Conservation (phyloP, 2,329 filamentous ascomycete species). For the Graphilbum ipis-grandicollis region DNA sequence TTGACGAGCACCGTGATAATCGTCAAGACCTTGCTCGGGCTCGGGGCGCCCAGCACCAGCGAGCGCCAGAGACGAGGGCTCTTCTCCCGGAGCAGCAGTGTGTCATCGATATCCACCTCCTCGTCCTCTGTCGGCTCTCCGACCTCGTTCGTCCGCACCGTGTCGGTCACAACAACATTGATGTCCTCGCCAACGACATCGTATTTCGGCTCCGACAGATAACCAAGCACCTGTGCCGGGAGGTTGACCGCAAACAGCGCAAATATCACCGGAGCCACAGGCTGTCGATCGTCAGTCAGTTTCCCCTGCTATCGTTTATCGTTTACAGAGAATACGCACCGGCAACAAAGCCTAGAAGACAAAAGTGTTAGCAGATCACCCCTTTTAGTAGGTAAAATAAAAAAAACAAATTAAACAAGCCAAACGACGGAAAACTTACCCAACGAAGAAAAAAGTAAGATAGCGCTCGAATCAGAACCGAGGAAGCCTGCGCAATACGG, state of each 20-base stretch:
- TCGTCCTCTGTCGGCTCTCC: constrained; percentile 21
- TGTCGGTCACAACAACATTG: constrained; percentile 35
- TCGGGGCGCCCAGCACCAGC: constrained; percentile 61
- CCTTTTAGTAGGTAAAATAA: too few relatives aligned
- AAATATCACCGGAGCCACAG: constrained; percentile 24
- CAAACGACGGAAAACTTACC: too few relatives aligned
- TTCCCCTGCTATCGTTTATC: neutral
- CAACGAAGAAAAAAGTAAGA: constrained; percentile 45
- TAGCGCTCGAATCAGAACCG: constrained; percentile 29
- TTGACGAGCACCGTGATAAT: constrained; percentile 57
- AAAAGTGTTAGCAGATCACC: neutral
- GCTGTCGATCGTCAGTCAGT: neutral
- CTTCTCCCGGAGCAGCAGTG: constrained; percentile 39
- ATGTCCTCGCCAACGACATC: constrained; percentile 43
- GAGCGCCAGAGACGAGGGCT: constrained; percentile 41
- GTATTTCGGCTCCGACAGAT: constrained; percentile 36
- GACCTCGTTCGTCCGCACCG: constrained; percentile 14
- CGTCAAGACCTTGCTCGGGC: constrained; percentile 49
- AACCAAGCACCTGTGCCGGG: constrained; percentile 43
- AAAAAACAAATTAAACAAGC: too few relatives aligned
- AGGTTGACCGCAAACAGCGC: constrained; percentile 50
- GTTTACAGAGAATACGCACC: neutral
- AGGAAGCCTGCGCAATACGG: constrained; percentile 22
- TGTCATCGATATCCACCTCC: constrained; percentile 46
- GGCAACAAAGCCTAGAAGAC: neutral